Conservation (phyloP, 805 yeast species). For the Blastobotrys attinorum region DNA sequence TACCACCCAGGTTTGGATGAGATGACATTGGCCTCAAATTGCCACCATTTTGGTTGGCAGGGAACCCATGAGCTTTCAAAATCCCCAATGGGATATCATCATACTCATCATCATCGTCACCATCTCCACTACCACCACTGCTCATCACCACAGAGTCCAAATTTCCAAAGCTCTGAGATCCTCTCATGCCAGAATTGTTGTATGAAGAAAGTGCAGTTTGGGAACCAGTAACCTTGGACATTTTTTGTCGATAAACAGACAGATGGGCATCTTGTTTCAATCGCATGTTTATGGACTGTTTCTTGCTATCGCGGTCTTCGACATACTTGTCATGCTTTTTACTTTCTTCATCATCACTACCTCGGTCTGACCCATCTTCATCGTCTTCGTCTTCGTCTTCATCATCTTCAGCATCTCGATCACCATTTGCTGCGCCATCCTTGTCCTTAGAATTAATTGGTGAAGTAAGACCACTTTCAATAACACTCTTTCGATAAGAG, state of each 20-base stretch:
- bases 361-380: constrained; percentile 11
- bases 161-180: constrained; percentile 7
- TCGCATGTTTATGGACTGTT: constrained; percentile 23
- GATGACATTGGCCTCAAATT: constrained; percentile 15
- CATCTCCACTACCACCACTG: constrained; percentile 20
- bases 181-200: constrained; percentile 5
- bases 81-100: constrained; percentile 36
- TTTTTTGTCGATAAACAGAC: constrained; percentile 34
- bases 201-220: constrained; percentile 12
- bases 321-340: constrained; percentile 8
- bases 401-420: constrained; percentile 12
- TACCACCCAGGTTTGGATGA: constrained; percentile 10
- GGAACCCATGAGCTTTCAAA: constrained; percentile 34
- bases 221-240: constrained; percentile 32
- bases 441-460: neutral
- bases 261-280: constrained; percentile 33
- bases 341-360: constrained; percentile 11
- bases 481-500: constrained; percentile 16
- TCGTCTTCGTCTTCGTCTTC: constrained; percentile 11
- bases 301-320: constrained; percentile 17
- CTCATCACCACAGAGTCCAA: constrained; percentile 5
- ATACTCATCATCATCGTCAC: constrained; percentile 30
- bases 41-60: constrained; percentile 3
- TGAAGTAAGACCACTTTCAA: constrained; percentile 6
- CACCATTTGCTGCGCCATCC: constrained; percentile 3